Conservation (phyloP, 768 basidiomycete species). For the Thelephora ganbajun region DNA sequence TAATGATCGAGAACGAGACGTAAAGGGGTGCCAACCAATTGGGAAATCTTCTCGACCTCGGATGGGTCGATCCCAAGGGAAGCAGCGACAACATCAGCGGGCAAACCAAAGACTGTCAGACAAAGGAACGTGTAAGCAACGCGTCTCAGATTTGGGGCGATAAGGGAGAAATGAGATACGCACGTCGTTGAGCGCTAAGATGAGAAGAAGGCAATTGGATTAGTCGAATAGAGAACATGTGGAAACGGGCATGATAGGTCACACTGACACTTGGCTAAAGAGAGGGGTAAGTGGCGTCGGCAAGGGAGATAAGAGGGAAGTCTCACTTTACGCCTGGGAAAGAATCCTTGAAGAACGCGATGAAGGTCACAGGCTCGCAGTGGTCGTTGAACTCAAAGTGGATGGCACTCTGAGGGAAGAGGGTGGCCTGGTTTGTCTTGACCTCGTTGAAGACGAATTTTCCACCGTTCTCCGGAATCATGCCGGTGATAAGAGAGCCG, state of each 20-base stretch:
- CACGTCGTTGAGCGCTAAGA: conserved; percentile 15
- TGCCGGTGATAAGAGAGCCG: conserved; percentile 15
- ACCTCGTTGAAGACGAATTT: conserved; percentile 16
- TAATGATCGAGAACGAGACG: background rate
- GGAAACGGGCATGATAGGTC: background rate
- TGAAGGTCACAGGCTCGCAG: conserved; percentile 16
- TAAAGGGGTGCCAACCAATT: conserved; percentile 8
- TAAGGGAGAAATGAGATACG: conserved; percentile 1
- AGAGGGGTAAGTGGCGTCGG: background rate
- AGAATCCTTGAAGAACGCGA: conserved; percentile 1
- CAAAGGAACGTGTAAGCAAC: background rate
- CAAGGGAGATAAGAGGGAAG: background rate
- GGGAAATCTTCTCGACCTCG: conserved; percentile 13
- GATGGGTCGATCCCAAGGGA: conserved; percentile 16
- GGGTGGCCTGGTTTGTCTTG: conserved; percentile 10
- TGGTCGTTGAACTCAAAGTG: conserved; percentile 17
- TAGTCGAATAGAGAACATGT: background rate
- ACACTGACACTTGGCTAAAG: background rate
- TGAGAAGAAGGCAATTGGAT: conserved; percentile 9
- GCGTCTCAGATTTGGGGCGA: background rate
- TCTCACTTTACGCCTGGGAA: background rate
- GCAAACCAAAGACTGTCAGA: conserved; percentile 15
- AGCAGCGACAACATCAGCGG: conserved; percentile 15
- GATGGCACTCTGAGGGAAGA: conserved; percentile 17
- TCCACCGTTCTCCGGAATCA: conserved; percentile 17